Evolutionary conservation across 176 grass and related monocot species (phyloP).

Genomic region (Panicum miliaceum): DNA sequence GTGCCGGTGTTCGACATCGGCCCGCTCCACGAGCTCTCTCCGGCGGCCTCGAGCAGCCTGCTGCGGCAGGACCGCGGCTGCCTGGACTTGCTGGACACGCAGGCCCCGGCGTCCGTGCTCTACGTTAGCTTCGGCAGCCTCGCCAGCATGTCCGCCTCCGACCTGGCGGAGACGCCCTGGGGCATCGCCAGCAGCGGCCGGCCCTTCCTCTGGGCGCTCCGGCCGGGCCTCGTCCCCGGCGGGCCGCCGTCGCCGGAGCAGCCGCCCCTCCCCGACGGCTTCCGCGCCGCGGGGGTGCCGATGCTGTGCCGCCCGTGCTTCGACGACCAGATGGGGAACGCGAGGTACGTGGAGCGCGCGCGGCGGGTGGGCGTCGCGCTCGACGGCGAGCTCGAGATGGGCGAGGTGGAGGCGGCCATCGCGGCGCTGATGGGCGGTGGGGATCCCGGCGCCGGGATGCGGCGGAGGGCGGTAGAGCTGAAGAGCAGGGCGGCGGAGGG

Average conservation of each 20-base stretch:
- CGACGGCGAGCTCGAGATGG: background rate
- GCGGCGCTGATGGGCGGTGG: background rate
- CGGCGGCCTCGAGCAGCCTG: background rate
- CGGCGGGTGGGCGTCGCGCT: conserved; percentile 34
- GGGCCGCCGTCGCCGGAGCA: background rate
- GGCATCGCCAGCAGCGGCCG: conserved; percentile 35
- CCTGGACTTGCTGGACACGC: conserved; percentile 41
- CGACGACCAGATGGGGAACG: conserved; percentile 50
- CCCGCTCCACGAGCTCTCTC: conserved; percentile 43
- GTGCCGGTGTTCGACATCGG: conserved; percentile 26
- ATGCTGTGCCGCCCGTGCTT: conserved; percentile 43
- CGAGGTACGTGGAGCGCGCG: conserved; percentile 23
- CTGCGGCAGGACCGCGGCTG: conserved; percentile 33
- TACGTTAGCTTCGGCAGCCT: conserved; percentile 55
- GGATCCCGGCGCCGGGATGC: background rate
- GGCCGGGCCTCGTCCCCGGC: background rate
- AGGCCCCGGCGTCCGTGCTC: conserved; percentile 29
- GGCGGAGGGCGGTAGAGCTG: conserved; percentile 15
- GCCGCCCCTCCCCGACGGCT: background rate
- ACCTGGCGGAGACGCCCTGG: conserved; percentile 28
- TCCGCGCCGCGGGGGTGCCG: conserved; percentile 25
- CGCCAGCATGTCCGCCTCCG: conserved; percentile 16
- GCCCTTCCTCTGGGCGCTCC: conserved; percentile 49
- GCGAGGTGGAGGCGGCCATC: background rate
- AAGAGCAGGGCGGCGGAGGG: background rate